phyloP scores from a whole-genome alignment of 1,139 yeast species.

The Geotrichum europaeum region DNA sequence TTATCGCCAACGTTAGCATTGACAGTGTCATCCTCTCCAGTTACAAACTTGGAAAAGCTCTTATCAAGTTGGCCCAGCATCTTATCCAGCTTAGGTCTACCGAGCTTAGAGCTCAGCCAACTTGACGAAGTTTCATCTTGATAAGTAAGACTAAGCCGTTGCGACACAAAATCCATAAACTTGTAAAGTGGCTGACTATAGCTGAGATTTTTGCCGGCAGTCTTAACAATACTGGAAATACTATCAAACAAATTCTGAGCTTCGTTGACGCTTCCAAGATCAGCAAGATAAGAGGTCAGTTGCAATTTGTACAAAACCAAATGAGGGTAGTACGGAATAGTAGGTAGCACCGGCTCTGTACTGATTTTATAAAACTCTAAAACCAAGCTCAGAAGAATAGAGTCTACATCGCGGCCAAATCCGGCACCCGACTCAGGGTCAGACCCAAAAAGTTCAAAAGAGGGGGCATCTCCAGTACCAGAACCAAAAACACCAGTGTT shows the following conservation, averaged over 20 bases:
- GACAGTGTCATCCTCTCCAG: conserved; percentile 55
- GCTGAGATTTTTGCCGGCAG: conserved; percentile 39
- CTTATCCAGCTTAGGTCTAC: conserved; percentile 74
- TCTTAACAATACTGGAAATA: conserved; percentile 43
- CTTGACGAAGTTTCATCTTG: conserved; percentile 45
- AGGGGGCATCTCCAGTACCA: background rate
- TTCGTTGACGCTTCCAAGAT: conserved; percentile 50
- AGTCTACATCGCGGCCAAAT: conserved; percentile 36
- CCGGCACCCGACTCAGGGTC: conserved; percentile 19
- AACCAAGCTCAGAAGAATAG: conserved; percentile 57
- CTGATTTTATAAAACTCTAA: conserved; percentile 49
- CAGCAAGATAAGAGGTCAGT: conserved; percentile 62
- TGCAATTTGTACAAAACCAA: conserved; percentile 50
- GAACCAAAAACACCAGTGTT: conserved; percentile 27
- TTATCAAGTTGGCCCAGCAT: conserved; percentile 84
- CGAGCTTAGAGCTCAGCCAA: conserved; percentile 59
- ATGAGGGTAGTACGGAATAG: conserved; percentile 43
- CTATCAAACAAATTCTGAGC: conserved; percentile 58
- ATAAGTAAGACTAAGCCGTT: conserved; percentile 21
- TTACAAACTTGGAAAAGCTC: conserved; percentile 75
- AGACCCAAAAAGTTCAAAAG: conserved; percentile 15
- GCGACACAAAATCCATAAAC: conserved; percentile 36
- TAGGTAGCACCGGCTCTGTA: conserved; percentile 26
- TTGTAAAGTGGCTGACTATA: conserved; percentile 37
- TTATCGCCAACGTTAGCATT: conserved; percentile 36